Conservation (phyloP, 345 rosid genomes). For the Lumnitzera littorea region DNA sequence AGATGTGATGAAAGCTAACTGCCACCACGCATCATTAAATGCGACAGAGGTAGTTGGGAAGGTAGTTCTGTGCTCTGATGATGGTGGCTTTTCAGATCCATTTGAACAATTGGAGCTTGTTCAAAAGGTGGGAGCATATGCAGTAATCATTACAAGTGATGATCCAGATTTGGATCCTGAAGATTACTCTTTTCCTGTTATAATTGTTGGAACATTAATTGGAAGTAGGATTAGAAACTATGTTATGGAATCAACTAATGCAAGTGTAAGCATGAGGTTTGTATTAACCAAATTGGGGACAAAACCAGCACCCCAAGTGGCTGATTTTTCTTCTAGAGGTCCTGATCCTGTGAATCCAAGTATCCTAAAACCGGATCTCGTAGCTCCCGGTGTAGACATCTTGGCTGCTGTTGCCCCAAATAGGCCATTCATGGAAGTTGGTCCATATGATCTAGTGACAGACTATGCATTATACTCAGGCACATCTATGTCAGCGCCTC, state of each 20-base stretch:
- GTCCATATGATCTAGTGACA: constrained; percentile 20
- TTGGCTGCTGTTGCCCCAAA: constrained; percentile 29
- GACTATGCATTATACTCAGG: constrained; percentile 34
- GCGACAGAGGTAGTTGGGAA: constrained; percentile 18
- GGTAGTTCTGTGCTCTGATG: constrained; percentile 30
- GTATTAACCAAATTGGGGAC: constrained; percentile 19
- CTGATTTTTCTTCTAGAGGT: constrained; percentile 60
- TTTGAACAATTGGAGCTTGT: constrained; percentile 19
- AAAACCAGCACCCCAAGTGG: constrained; percentile 49
- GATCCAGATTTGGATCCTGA: constrained; percentile 1
- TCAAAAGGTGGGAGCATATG: constrained; percentile 23
- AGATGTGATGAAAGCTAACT: constrained; percentile 11
- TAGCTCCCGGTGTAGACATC: constrained; percentile 41
- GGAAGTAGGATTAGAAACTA: constrained; percentile 13
- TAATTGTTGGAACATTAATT: constrained; percentile 11
- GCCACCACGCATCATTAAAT: constrained; percentile 15
- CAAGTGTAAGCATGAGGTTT: constrained; percentile 28
- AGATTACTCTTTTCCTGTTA: constrained; percentile 18
- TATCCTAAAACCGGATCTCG: constrained; percentile 33
- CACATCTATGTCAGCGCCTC: constrained; percentile 52
- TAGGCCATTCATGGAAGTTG: constrained; percentile 7
- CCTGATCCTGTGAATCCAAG: constrained; percentile 37
- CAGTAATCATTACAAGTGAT: constrained; percentile 23
- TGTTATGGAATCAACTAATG: neutral
- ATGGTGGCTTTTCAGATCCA: neutral